phyloP scores from a whole-genome alignment of 257 asterid species.

The Solanum chilense region DNA sequence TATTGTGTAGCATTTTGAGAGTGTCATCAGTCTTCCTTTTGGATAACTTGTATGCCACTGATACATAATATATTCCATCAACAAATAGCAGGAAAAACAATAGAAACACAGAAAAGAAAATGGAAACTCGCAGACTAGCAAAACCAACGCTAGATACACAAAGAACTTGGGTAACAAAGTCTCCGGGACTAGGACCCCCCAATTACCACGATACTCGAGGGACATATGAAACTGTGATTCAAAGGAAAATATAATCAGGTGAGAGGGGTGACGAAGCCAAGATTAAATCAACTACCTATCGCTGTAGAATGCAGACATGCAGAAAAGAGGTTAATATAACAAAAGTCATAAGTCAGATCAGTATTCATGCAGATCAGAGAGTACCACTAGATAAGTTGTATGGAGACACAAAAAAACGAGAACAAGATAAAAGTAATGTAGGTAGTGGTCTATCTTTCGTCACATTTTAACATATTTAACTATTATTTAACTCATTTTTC shows the following conservation, averaged over 20 bases:
- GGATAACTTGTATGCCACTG: constrained; percentile 79
- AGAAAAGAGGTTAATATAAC: background rate
- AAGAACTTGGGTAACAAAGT: background rate
- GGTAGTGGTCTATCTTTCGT: background rate
- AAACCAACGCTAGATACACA: background rate
- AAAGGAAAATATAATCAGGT: background rate
- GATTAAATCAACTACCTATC: background rate
- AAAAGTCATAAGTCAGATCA: background rate
- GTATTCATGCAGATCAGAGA: background rate
- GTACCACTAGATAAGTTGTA: background rate
- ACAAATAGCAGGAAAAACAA: background rate
- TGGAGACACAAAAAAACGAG: background rate
- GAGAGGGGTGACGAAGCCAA: background rate
- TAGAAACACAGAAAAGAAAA: background rate
- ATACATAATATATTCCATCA: background rate
- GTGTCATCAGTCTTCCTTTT: constrained; percentile 77
- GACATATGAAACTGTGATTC: background rate
- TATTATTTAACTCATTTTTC: background rate
- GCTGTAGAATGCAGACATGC: background rate
- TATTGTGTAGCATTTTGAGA: constrained; percentile 58
- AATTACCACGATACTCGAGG: background rate
- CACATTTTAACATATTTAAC: background rate
- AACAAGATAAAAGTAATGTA: background rate
- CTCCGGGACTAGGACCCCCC: background rate
- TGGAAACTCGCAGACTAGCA: background rate